Conservation (phyloP, 306 rosid genomes). For the Malus sieversii region DNA sequence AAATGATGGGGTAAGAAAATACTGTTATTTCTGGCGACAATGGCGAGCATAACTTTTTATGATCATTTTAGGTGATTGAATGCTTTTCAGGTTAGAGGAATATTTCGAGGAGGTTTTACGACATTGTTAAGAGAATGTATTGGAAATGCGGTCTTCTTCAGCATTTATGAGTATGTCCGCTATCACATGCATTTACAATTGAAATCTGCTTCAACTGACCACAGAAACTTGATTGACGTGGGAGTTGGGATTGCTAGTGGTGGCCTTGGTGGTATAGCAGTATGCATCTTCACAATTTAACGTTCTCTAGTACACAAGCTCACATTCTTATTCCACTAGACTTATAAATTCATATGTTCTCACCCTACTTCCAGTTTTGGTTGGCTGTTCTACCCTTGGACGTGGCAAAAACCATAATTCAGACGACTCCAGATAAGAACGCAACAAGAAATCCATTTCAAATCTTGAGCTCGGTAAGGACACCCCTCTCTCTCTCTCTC, state of each 20-base stretch:
- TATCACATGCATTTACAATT: constrained; percentile 61
- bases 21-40: background rate
- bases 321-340: constrained; percentile 1
- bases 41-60: constrained; percentile 6
- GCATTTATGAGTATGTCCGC: constrained; percentile 66
- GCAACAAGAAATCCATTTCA: constrained; percentile 59
- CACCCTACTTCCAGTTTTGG: constrained; percentile 61
- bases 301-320: background rate
- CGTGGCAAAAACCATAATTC: constrained; percentile 87
- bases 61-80: constrained; percentile 33
- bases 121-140: constrained; percentile 72
- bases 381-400: constrained; percentile 85
- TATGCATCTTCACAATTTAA: constrained; percentile 39
- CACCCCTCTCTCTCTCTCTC: no score
- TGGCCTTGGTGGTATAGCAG: constrained; percentile 75
- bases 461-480: constrained; percentile 58
- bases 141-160: constrained; percentile 67
- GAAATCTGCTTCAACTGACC: constrained; percentile 41
- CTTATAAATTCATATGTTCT: background rate
- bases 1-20: constrained; percentile 72
- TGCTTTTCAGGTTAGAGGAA: constrained; percentile 71
- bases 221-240: constrained; percentile 52
- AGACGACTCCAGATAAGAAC: constrained; percentile 59
- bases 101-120: constrained; percentile 64
- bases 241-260: constrained; percentile 85